Conservation (phyloP, 2,329 filamentous ascomycete species). For the Talaromyces rugulosus region DNA sequence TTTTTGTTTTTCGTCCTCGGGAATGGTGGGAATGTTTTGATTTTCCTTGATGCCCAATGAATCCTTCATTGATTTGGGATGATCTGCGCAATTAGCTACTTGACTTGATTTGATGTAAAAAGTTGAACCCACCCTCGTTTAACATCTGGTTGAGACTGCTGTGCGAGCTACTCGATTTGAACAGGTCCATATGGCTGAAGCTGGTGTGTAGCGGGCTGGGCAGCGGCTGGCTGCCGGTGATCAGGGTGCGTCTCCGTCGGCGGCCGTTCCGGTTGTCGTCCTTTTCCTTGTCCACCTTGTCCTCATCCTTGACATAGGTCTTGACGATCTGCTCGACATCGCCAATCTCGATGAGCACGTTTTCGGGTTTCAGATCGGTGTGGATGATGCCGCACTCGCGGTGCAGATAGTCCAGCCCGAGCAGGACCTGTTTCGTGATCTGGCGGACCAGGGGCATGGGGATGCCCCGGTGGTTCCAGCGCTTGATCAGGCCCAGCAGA, state of each 20-base stretch:
- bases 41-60: constrained; percentile 48
- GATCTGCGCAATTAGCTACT: constrained; percentile 42
- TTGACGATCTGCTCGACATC: constrained; percentile 99
- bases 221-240: constrained; percentile 93
- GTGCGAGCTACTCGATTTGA: constrained; percentile 58
- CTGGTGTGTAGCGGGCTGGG: constrained; percentile 90
- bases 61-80: constrained; percentile 55
- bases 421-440: constrained; percentile 94
- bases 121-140: constrained; percentile 53
- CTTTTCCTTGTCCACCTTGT: constrained; percentile 61
- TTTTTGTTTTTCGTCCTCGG: constrained; percentile 63
- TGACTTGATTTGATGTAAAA: constrained; percentile 27
- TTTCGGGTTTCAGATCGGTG: constrained; percentile 95
- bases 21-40: constrained; percentile 11
- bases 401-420: constrained; percentile 93
- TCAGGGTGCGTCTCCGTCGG: constrained; percentile 82
- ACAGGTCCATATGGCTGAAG: constrained; percentile 74
- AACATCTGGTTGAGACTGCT: constrained; percentile 80
- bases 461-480: constrained; percentile 96
- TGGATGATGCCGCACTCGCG: constrained; percentile 98
- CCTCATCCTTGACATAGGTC: constrained; percentile 76
- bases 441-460: constrained; percentile 96
- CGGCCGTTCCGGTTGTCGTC: constrained; percentile 91
- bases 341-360: constrained; percentile 96
- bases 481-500: constrained; percentile 89